Evolutionary conservation across 2,329 filamentous ascomycete genomes (phyloP).

Genomic region (Fusarium abutilonis): DNA sequence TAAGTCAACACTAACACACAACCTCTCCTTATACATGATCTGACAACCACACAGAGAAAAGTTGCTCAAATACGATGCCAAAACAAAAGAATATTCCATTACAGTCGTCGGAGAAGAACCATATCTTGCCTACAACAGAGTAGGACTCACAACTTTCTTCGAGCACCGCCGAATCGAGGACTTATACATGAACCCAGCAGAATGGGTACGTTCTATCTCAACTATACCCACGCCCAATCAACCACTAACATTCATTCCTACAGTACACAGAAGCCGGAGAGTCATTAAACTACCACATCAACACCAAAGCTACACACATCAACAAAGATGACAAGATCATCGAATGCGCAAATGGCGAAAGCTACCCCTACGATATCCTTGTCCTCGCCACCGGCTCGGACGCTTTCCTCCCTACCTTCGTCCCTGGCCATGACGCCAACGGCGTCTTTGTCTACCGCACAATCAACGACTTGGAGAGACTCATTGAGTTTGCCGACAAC

Average conservation of each 20-base stretch:
- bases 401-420: constrained; percentile 75
- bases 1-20: constrained; percentile 57
- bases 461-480: constrained; percentile 79
- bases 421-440: constrained; percentile 79
- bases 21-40: neutral
- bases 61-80: constrained; percentile 82
- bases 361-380: constrained; percentile 79
- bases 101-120: constrained; percentile 88
- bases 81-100: constrained; percentile 79
- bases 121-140: constrained; percentile 89
- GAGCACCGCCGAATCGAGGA: constrained; percentile 86
- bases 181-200: constrained; percentile 83
- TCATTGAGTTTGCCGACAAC: constrained; percentile 77
- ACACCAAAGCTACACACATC: constrained; percentile 74
- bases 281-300: constrained; percentile 78
- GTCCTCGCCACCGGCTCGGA: constrained; percentile 89
- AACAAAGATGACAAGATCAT: constrained; percentile 71
- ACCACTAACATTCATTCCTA: constrained; percentile 4
- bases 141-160: constrained; percentile 89
- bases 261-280: constrained; percentile 75
- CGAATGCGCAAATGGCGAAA: constrained; percentile 73
- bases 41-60: constrained; percentile 72
- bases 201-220: constrained; percentile 69
- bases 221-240: neutral
- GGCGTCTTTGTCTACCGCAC: constrained; percentile 92